These are phyloP conservation scores for Luzula sylvatica DNA, from an alignment of 176 grass and related monocot species.

Conservation along the genomic window DNA sequence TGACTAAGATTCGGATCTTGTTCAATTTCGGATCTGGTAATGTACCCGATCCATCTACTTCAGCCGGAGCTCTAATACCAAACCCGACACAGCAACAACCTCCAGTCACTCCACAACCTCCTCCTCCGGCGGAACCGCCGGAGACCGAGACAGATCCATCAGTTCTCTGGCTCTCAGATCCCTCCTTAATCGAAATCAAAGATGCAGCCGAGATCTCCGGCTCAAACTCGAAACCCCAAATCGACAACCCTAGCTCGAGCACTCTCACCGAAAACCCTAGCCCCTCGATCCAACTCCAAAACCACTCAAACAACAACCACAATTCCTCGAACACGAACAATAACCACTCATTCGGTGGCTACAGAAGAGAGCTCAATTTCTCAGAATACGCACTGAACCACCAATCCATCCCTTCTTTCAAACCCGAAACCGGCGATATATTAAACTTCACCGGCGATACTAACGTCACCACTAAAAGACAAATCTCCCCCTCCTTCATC, in stretches of 20 bases:
- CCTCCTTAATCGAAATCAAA: slow-evolving; percentile 53
- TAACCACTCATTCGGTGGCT: slow-evolving; percentile 30
- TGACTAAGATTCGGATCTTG: slow-evolving; percentile 46
- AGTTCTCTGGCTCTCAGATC: slow-evolving; percentile 69
- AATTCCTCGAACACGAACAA: slow-evolving; percentile 20
- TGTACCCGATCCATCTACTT: neutral
- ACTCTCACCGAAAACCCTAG: slow-evolving; percentile 71
- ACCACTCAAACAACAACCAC: slow-evolving; percentile 11
- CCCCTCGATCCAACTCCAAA: slow-evolving; percentile 26
- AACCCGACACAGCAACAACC: slow-evolving; percentile 10
- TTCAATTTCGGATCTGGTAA: slow-evolving; percentile 42
- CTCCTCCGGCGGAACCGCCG: slow-evolving; percentile 1
- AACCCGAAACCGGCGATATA: slow-evolving; percentile 77
- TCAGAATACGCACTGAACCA: slow-evolving; percentile 54
- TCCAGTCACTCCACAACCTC: neutral
- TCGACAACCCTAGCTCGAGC: slow-evolving; percentile 69
- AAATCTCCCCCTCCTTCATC: slow-evolving; percentile 37
- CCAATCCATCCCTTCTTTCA: slow-evolving; percentile 32
- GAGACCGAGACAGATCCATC: slow-evolving; percentile 75
- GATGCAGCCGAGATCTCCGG: slow-evolving; percentile 65
- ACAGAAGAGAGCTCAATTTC: slow-evolving; percentile 78
- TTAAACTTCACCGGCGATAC: slow-evolving; percentile 37
- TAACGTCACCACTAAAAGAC: slow-evolving; percentile 17
- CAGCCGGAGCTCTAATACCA: neutral
- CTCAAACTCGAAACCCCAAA: slow-evolving; percentile 66